Base-by-base conservation (phyloP, 2,329 filamentous ascomycete species). In the Alternaria ethzedia region DNA sequence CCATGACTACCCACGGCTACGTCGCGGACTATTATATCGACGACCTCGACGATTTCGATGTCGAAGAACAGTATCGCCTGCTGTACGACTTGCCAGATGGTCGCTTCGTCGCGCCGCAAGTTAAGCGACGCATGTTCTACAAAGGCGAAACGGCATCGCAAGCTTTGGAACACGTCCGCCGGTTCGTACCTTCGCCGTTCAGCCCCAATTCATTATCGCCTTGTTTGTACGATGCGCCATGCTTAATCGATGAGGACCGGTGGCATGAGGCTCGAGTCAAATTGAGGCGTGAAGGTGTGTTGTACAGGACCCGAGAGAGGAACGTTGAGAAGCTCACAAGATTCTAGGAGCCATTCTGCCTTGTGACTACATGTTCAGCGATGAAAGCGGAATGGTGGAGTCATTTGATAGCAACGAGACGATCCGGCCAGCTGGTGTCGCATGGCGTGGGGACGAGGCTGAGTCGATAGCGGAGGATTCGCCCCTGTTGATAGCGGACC, bases 201-300 rank as follows among this genome's bases (percentile, higher is more conserved):
- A 32, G 25, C 44, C 49, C 55, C 6, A 45, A 43, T 36, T 6
- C 57, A 6, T 11, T 54, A n/a, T 36, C 54, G n/a, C 49, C 12
- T 13, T 13, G 41, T 2, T 23, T 54, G 26, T 59, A 52, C 17
- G 21, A 56, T 46, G 41, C 17, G 15, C 50, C 50, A 5, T 56
- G 30, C 20, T 52, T 63, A 57, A 67, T 67, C 13, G 59, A 67
- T 9, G 64, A 63, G 25, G 59, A 63, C 11, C 51, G 57, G 21
- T 65, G 66, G 64, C 56, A 47, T 4, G 8, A 57, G 3, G 50
- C 58, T 21, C 57, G 51, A 21, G 58, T 13, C 10, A 45, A 41
- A 12, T 12, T 61, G 20, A 52, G 59, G 26, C 41, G 23, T 5
- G 36, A 47, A 54, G 64, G 61, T 63, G 54, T 36, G 44, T n/a